phyloP scores from a whole-genome alignment of 2,329 filamentous ascomycete species.

The Huntiella bhutanensis region DNA sequence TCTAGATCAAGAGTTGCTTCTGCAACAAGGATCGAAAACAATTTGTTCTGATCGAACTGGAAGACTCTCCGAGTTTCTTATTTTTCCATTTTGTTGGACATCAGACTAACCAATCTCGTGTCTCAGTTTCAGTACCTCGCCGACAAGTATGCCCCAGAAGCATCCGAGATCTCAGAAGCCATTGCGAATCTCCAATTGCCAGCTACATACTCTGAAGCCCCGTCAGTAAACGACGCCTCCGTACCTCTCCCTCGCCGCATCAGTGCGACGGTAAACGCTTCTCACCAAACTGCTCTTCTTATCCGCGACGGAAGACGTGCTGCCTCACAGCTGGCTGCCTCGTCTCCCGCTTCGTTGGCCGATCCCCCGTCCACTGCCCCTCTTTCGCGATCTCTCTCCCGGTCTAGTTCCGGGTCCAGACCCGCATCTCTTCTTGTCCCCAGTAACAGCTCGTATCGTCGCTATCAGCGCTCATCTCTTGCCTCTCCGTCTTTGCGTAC shows the following conservation, averaged over 20 bases:
- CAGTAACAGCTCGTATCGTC: too few relatives aligned
- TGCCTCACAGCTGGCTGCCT: conserved; percentile 31
- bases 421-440: too few relatives aligned
- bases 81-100: neutral
- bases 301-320: conserved; percentile 45
- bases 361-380: conserved; percentile 30
- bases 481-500: neutral
- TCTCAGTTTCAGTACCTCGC: conserved; percentile 42
- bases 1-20: conserved; percentile 63
- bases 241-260: conserved; percentile 36
- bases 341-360: conserved; percentile 23
- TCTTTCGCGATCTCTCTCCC: conserved; percentile 10
- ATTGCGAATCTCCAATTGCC: conserved; percentile 48
- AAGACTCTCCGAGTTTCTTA: conserved; percentile 7
- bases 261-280: conserved; percentile 21
- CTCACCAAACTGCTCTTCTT: conserved; percentile 41
- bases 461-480: neutral
- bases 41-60: conserved; percentile 22
- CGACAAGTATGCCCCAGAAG: conserved; percentile 48
- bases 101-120: conserved; percentile 3
- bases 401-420: too few relatives aligned
- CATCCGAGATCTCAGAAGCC: conserved; percentile 46
- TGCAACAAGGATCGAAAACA: conserved; percentile 43
- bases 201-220: conserved; percentile 26
- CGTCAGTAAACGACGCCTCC: conserved; percentile 28